Percentiles rank a stretch among this genome's conserved stretches.
These are phyloP conservation scores for Penicillium turbatum DNA, from an alignment of 495 filamentous ascomycete genomes.

Conservation along the genomic window DNA sequence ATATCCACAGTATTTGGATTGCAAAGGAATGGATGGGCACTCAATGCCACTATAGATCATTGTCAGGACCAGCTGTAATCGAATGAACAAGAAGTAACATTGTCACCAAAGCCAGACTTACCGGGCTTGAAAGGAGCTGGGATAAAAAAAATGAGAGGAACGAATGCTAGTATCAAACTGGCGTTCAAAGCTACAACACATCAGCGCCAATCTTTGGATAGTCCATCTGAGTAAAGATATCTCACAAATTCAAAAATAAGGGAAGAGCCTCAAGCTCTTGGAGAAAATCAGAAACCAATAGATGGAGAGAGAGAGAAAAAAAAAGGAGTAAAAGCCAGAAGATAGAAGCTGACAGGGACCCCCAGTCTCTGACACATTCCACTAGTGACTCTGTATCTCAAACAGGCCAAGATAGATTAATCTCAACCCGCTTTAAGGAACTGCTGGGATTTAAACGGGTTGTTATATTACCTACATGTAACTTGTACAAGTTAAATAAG, in stretches of 20 bases:
- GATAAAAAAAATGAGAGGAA: constrained; percentile 19
- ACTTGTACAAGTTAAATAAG: too few relatives aligned
- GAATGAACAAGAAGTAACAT: not conserved
- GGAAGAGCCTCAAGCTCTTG: constrained; percentile 27
- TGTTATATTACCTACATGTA: too few relatives aligned
- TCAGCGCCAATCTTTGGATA: not conserved
- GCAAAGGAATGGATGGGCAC: constrained; percentile 31
- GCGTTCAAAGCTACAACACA: constrained; percentile 12
- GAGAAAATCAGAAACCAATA: not conserved
- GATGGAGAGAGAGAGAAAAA: constrained; percentile 7
- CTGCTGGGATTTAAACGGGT: not conserved
- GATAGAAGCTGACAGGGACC: constrained; percentile 3
- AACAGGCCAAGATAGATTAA: constrained; percentile 15
- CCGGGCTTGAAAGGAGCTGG: not conserved
- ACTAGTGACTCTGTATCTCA: not conserved
- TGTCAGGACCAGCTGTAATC: constrained; percentile 1
- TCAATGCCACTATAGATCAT: constrained; percentile 38
- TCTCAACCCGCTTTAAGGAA: not conserved
- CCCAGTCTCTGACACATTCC: not conserved
- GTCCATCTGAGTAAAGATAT: not conserved
- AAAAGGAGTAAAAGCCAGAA: constrained; percentile 8
- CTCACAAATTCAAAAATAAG: constrained; percentile 1
- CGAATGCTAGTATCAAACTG: constrained; percentile 28
- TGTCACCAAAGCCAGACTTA: not conserved
- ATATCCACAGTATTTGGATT: constrained; percentile 10